Conservation (phyloP, 1,284 basidiomycete species). For the Rhodotorula sp. region DNA sequence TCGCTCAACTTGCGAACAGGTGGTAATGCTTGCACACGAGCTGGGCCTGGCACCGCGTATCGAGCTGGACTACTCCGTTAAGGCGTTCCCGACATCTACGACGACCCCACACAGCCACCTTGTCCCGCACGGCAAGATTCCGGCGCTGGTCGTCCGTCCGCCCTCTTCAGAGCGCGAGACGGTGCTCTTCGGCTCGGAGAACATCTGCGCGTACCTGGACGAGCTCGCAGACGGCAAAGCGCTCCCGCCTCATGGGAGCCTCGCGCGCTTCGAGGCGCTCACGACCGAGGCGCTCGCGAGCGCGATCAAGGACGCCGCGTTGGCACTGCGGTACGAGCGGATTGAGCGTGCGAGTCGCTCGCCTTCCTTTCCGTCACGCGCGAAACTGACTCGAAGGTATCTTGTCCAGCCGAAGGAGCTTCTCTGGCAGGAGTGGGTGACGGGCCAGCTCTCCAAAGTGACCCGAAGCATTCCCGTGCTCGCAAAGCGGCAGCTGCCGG, state of each 20-base stretch:
- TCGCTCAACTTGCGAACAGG: background rate
- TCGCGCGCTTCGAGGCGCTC: background rate
- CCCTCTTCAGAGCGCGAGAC: background rate
- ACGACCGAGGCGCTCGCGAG: background rate
- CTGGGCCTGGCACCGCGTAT: background rate
- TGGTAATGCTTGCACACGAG: background rate
- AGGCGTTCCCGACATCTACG: background rate
- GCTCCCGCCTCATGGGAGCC: background rate
- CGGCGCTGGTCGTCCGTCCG: background rate
- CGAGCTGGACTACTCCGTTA: background rate
- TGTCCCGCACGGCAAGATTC: background rate
- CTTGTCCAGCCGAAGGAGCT: background rate
- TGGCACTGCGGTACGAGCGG: background rate
- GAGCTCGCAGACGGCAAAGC: background rate
- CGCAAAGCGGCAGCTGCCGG: background rate
- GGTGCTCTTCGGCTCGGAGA: background rate
- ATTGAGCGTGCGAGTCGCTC: background rate
- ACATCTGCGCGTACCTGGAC: slow-evolving; percentile 2
- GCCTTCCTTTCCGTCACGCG: no score
- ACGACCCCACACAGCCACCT: background rate
- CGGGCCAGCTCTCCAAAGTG: background rate
- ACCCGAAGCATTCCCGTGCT: background rate
- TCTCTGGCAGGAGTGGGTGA: background rate
- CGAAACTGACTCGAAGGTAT: background rate
- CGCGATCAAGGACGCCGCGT: background rate